A percentile compares a stretch with the other conserved stretches of the same genome.
Evolutionary conservation across 2,329 filamentous ascomycete species (phyloP).

Genomic region (Pseudogymnoascus sp.): DNA sequence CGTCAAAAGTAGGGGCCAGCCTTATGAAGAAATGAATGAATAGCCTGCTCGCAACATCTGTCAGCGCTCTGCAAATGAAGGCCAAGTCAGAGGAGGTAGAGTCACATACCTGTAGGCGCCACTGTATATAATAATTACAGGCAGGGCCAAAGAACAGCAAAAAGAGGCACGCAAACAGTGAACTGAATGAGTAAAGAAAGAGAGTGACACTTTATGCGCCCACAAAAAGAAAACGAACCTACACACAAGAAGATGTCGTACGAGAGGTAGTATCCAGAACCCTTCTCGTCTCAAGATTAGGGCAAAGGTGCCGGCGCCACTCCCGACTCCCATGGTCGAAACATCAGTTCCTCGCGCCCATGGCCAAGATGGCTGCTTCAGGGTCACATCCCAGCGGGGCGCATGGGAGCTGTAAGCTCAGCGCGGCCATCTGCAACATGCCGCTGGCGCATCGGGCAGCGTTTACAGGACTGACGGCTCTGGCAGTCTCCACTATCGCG

Average conservation of each 20-base stretch:
- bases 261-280: not conserved
- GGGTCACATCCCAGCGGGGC: not conserved
- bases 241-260: not conserved
- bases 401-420: not conserved
- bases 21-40: slow-evolving; percentile 1
- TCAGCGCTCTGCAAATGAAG: not conserved
- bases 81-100: not conserved
- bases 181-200: not conserved
- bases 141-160: not conserved
- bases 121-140: slow-evolving; percentile 4
- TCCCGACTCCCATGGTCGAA: slow-evolving; percentile 6
- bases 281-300: slow-evolving; percentile 1
- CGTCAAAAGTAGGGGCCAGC: slow-evolving; percentile 4
- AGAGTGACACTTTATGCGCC: slow-evolving; percentile 5
- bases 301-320: slow-evolving; percentile 1
- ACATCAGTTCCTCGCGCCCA: slow-evolving; percentile 1
- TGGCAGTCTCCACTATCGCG: not conserved
- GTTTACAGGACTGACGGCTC: not conserved
- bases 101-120: slow-evolving; percentile 3
- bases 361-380: not conserved
- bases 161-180: slow-evolving; percentile 5
- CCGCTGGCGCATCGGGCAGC: not conserved
- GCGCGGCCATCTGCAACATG: not conserved
- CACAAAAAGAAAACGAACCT: not conserved
- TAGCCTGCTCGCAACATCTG: not conserved